phyloP scores from a whole-genome alignment of 345 rosid species.

The Firmiana major region DNA sequence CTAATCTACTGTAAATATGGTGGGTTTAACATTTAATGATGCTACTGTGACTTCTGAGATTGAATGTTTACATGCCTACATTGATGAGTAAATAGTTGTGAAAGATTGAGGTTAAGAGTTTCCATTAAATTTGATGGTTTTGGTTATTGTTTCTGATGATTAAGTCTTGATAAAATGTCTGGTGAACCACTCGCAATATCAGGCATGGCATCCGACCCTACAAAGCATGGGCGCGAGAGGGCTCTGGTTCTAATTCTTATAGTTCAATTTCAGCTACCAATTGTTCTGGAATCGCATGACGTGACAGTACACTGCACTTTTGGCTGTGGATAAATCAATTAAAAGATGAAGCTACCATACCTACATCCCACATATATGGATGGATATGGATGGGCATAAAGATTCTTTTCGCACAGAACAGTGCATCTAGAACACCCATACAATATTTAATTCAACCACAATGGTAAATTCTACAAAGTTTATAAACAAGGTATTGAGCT shows the following conservation, averaged over 20 bases:
- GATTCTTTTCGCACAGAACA: not conserved
- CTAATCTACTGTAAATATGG: not conserved
- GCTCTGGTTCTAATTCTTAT: not conserved
- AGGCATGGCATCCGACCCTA: not conserved
- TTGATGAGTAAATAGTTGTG: not conserved
- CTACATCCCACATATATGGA: not conserved
- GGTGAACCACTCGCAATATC: not conserved
- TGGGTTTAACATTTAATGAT: too few species aligned
- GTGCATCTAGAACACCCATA: not conserved
- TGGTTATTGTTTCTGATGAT: not conserved
- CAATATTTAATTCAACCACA: not conserved
- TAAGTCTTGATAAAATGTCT: not conserved
- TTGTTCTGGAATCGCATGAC: slow-evolving; percentile 12
- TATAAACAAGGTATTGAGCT: not conserved
- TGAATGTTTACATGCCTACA: not conserved
- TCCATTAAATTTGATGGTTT: not conserved
- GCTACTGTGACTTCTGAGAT: not conserved
- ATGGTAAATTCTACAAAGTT: not conserved
- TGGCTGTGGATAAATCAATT: not conserved
- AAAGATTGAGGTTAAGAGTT: not conserved
- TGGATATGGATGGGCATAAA: too few species aligned
- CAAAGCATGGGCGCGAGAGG: not conserved
- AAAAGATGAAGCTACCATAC: not conserved
- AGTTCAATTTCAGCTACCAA: not conserved
- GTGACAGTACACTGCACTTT: slow-evolving; percentile 8